phyloP scores from a whole-genome alignment of 139 green algal genomes.

The Chlamydomonas eustigma region DNA sequence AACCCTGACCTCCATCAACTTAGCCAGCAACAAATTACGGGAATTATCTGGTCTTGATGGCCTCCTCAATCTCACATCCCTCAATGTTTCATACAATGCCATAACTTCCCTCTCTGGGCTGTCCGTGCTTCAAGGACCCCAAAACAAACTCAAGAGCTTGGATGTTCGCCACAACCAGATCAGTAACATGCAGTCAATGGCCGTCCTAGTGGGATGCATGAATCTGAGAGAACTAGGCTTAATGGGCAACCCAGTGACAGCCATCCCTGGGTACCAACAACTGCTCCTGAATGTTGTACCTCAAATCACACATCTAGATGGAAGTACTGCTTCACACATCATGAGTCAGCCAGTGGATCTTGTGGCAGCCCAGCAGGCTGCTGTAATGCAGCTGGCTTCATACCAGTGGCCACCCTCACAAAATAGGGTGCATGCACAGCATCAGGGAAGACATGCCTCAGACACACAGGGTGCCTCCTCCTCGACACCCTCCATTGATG shows the following conservation, averaged over 20 bases:
- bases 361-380: conserved; percentile 4
- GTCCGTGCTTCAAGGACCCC: conserved; percentile 26
- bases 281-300: conserved; percentile 47
- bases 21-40: conserved; percentile 67
- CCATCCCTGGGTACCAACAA: conserved; percentile 30
- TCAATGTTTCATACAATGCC: conserved; percentile 64
- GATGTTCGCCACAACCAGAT: conserved; percentile 62
- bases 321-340: conserved; percentile 11
- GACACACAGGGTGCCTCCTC: background rate
- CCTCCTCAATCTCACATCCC: conserved; percentile 36
- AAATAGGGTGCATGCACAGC: background rate
- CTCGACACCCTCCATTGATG: background rate
- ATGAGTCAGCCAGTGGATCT: conserved; percentile 25
- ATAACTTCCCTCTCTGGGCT: conserved; percentile 44
- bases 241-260: conserved; percentile 56
- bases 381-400: background rate
- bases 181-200: conserved; percentile 43
- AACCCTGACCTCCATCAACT: conserved; percentile 54
- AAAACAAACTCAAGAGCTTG: conserved; percentile 34
- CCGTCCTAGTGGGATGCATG: conserved; percentile 49
- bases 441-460: background rate
- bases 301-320: conserved; percentile 52
- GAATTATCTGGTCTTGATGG: conserved; percentile 31
- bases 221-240: conserved; percentile 48
- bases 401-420: background rate